These are phyloP conservation scores for Rubia balearica DNA, from an alignment of 305 asterid species.

Conservation along the genomic window DNA sequence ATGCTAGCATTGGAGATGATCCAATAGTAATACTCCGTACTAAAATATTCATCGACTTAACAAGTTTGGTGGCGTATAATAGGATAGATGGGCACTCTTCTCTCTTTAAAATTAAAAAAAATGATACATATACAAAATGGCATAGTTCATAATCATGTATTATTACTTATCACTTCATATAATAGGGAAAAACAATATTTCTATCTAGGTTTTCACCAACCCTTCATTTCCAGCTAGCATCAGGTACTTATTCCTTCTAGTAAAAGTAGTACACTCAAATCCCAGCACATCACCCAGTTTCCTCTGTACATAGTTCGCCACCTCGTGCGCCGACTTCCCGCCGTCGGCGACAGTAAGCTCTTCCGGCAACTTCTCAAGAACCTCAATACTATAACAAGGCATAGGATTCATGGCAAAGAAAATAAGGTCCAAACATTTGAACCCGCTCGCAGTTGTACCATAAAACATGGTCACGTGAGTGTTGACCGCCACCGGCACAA, in stretches of 20 bases:
- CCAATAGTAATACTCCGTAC: too few species aligned
- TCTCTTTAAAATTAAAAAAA: too few species aligned
- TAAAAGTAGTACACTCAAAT: constrained; percentile 61
- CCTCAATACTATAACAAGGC: constrained; percentile 40
- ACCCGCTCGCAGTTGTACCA: constrained; percentile 83
- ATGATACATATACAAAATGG: not conserved
- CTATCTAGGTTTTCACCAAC: constrained; percentile 26
- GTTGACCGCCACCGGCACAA: constrained; percentile 81
- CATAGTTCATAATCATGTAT: not conserved
- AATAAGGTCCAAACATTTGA: constrained; percentile 76
- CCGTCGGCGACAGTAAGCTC: constrained; percentile 66
- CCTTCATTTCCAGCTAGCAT: constrained; percentile 92
- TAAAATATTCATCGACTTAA: too few species aligned
- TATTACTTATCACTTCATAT: not conserved
- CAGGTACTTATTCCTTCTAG: constrained; percentile 81
- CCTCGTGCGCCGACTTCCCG: constrained; percentile 61
- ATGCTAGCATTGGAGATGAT: too few species aligned
- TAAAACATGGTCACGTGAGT: constrained; percentile 65
- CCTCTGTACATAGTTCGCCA: constrained; percentile 69
- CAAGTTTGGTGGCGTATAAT: too few species aligned
- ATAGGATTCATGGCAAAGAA: constrained; percentile 79
- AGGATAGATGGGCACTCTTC: too few species aligned
- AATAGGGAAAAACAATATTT: not conserved
- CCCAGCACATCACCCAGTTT: constrained; percentile 59
- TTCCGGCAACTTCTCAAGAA: constrained; percentile 50